Base-by-base conservation (phyloP, 495 filamentous ascomycete species). In the Evernia prunastri region DNA sequence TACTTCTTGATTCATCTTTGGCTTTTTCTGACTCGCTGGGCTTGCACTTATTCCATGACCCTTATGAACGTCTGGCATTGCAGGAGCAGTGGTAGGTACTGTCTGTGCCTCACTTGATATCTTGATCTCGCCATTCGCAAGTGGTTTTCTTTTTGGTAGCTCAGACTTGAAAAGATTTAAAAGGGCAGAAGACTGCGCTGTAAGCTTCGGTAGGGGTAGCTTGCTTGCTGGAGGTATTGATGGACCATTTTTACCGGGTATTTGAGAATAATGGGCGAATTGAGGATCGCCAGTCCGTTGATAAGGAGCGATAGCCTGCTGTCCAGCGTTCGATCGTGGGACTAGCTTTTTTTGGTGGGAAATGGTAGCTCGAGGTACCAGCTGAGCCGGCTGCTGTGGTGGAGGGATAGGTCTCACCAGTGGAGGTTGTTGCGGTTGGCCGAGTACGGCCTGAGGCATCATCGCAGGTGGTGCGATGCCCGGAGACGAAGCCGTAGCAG, bases 81-180 rank as follows among this genome's bases (percentile, higher is more conserved):
- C 23, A 9, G 51, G 15, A 25, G 23, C 51, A 29, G 12, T 45
- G 15, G 31, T 33, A 37, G n/a, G 15, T 36, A 33, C 40, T 15
- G 56, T 18, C 35, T 39, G 42, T 23, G n/a, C 20, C 23, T 37
- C 31, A 33, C 10, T 33, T 35, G 56, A 39, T 39, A n/a, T 33
- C 45, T 58, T 59, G 13, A 36, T 37, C 9, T 45, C 56, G 13
- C 31, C 47, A 10, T 29, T 27, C 40, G 47, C 42, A 42, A 39
- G 35, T 40, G 54, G 8, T 17, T 35, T 15, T 23, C 63, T 54
- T 8, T 33, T 33, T 39, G 53, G 60, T 37, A 36, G 57, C 58
- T 45, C 64, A 33, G 71, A 73, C 71, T 87, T 90, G 72, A 90
- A 87, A 3, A 85, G 79, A 69, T 81, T 86, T 53, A 91, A 73